Conservation (phyloP, 2,329 filamentous ascomycete species). For the Colletotrichum zoysiae region DNA sequence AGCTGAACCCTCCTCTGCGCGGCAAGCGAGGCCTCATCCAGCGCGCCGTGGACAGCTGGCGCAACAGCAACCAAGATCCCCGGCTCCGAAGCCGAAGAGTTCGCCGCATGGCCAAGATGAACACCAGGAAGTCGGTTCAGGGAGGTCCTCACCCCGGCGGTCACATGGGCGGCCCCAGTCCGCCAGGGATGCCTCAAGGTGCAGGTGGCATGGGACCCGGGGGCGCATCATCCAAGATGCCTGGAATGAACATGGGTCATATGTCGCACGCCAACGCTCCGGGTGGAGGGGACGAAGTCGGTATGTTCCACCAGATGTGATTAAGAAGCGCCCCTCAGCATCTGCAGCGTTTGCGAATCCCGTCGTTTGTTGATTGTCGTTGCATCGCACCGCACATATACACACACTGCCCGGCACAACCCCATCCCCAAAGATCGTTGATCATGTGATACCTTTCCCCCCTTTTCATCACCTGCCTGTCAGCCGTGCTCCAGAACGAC, state of each 20-base stretch:
- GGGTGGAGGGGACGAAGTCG: conserved; percentile 85
- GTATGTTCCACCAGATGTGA: conserved; percentile 99
- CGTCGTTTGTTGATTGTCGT: conserved; percentile 44
- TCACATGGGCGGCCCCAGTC: conserved; percentile 77
- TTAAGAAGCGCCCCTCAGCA: conserved; percentile 50
- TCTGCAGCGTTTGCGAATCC: conserved; percentile 54
- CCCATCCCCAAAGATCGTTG: conserved; percentile 40
- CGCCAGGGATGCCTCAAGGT: conserved; percentile 72
- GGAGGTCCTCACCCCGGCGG: conserved; percentile 67
- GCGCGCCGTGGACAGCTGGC: conserved; percentile 97
- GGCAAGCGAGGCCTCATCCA: conserved; percentile 97
- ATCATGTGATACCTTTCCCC: conserved; percentile 51
- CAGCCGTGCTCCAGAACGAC: conserved; percentile 40
- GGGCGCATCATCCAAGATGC: conserved; percentile 70
- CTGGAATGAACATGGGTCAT: conserved; percentile 75
- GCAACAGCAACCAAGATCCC: conserved; percentile 98
- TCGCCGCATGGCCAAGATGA: conserved; percentile 95
- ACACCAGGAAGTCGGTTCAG: conserved; percentile 81
- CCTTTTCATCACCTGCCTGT: conserved; percentile 37
- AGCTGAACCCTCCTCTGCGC: conserved; percentile 89
- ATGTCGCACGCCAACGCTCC: conserved; percentile 79
- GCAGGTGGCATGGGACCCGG: conserved; percentile 73
- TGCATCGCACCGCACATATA: conserved; percentile 43
- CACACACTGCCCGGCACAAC: conserved; percentile 41
- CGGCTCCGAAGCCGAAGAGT: conserved; percentile 91